Percentiles rank a stretch among this genome's conserved stretches.
Evolutionary conservation across 345 rosid genomes (phyloP).

Genomic region (Populus alba): DNA sequence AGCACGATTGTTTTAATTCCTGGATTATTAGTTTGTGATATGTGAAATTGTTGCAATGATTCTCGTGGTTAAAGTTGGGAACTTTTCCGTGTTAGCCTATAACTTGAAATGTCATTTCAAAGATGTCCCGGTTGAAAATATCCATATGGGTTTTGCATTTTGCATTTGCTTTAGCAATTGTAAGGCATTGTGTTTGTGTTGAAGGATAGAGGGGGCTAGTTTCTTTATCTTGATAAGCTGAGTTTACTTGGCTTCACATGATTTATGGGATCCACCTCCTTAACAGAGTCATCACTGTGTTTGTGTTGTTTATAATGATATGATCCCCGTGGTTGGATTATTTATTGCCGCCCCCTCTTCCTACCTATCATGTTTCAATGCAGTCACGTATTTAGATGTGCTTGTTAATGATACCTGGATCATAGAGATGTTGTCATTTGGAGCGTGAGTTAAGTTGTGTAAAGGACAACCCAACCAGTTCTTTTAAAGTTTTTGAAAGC

Average conservation of each 20-base stretch:
- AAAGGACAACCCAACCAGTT: neutral
- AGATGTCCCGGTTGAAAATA: neutral
- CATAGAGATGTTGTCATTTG: neutral
- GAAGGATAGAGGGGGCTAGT: neutral
- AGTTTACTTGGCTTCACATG: constrained; percentile 6
- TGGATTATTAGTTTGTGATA: neutral
- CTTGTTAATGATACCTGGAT: neutral
- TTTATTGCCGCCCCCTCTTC: neutral
- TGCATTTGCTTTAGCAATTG: neutral
- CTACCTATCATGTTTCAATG: neutral
- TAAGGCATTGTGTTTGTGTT: neutral
- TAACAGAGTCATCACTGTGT: neutral
- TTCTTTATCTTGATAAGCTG: neutral
- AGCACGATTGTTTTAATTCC: neutral
- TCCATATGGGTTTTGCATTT: neutral
- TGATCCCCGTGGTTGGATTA: neutral
- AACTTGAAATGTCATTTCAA: neutral
- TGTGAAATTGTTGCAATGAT: neutral
- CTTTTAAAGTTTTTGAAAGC: neutral
- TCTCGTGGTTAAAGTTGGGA: neutral
- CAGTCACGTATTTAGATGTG: neutral
- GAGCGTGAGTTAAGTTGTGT: neutral
- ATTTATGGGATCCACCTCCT: neutral
- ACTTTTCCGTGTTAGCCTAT: neutral
- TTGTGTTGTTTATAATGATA: neutral